Base-by-base conservation (phyloP, 2,329 filamentous ascomycete species). In the Botrytis cinerea region DNA sequence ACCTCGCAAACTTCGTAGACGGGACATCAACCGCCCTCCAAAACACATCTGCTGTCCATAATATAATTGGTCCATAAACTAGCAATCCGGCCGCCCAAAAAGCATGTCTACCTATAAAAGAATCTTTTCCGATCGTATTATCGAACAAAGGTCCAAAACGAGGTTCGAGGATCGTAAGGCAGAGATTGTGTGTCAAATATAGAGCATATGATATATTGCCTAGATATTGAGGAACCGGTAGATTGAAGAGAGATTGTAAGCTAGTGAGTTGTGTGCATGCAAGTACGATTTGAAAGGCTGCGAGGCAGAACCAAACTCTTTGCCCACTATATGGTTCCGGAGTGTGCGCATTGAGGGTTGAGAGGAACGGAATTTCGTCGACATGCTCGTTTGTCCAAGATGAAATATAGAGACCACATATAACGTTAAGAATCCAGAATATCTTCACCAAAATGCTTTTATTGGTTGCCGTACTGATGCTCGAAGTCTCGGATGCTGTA, bases 21-120 rank as follows among this genome's bases (percentile, higher is more conserved):
- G 84, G 85, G 5, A 82, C 80, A 79, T 91, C 89, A 9, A 91
- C 83, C 1, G 81, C 81, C 43, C 88, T 83, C 87, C 87, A 90
- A 77, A 90, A 90, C 5, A 91, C 73, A 79, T 91, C 89, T 1
- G 86, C 86, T 8, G 84, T 82, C 84, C 87, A 90, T 20, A 81
- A 73, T n/a, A 78, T 77, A 9, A 90, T 82, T 0, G 86, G 82
- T 25, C 86, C 77, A n/a, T 84, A 84, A 4, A 83, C 38, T 8
- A 82, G 66, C 79, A 86, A 83, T n/a, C 79, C 79, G 1, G 68
- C 81, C 77, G 78, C 62, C 81, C 83, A 79, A 79, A 74, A 82
- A 68, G 75, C 35, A 64, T 79, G 78, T n/a, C 79, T 67, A 7
- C 77, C 78, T 74, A 73, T 74, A 5, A 76, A 76, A 2, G 76